Percentiles rank a stretch among this genome's conserved stretches.
Evolutionary conservation across 2,329 filamentous ascomycete genomes (phyloP).

Genomic region (Fusarium sp.): DNA sequence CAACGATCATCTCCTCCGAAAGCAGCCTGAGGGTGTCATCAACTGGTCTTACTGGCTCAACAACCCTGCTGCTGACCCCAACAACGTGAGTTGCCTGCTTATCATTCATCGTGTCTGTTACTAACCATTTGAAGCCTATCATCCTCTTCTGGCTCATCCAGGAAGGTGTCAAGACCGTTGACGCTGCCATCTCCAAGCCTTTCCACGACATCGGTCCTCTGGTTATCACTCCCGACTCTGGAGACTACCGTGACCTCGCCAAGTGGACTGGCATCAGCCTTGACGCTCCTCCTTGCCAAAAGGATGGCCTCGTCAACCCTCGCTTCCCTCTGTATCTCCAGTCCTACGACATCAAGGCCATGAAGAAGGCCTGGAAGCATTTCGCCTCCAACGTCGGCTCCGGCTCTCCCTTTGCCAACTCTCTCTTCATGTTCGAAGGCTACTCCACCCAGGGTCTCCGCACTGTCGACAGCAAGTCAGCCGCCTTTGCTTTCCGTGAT

Average conservation of each 20-base stretch:
- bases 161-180: conserved; percentile 53
- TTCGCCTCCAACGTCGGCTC: conserved; percentile 26
- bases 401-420: conserved; percentile 31
- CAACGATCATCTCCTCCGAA: conserved; percentile 55
- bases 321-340: conserved; percentile 41
- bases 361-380: conserved; percentile 29
- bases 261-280: conserved; percentile 36
- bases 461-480: neutral
- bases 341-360: conserved; percentile 29
- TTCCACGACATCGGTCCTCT: conserved; percentile 56
- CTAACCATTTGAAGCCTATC: conserved; percentile 46
- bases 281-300: conserved; percentile 33
- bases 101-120: accelerated
- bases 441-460: conserved; percentile 56
- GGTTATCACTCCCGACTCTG: conserved; percentile 38
- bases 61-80: conserved; percentile 51
- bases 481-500: conserved; percentile 38
- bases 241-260: conserved; percentile 38
- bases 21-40: conserved; percentile 54
- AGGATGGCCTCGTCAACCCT: conserved; percentile 38
- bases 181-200: conserved; percentile 52
- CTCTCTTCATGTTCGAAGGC: conserved; percentile 64
- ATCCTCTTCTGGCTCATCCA: conserved; percentile 56
- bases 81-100: conserved; percentile 45
- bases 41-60: conserved; percentile 61